Evolutionary conservation across 148 eudicot genomes (phyloP).

Genomic region (Nepenthes mirabilis): DNA sequence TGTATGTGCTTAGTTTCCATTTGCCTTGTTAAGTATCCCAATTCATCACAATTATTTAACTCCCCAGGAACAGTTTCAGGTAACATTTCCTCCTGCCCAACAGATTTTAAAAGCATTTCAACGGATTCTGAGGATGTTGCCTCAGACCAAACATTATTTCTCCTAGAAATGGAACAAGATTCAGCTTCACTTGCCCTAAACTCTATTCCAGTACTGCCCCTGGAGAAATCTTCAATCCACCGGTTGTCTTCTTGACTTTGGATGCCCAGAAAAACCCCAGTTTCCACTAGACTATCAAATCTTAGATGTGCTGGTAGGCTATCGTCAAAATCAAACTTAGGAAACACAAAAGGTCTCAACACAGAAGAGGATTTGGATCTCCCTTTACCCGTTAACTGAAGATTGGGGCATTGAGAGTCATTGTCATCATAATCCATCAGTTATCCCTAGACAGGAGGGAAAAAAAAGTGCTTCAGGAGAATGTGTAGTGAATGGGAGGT

Average conservation of each 20-base stretch:
- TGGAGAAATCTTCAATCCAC: slow-evolving; percentile 92
- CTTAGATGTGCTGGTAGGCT: slow-evolving; percentile 68
- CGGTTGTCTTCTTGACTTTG: slow-evolving; percentile 67
- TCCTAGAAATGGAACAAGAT: slow-evolving; percentile 64
- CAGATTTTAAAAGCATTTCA: slow-evolving; percentile 84
- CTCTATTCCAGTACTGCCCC: slow-evolving; percentile 63
- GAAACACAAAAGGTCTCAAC: slow-evolving; percentile 68
- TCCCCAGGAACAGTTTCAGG: slow-evolving; percentile 28
- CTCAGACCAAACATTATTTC: slow-evolving; percentile 95
- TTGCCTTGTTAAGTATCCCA: slow-evolving; percentile 25
- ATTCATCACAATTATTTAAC: slow-evolving; percentile 28
- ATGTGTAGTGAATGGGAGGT: not conserved
- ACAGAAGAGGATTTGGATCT: slow-evolving; percentile 48
- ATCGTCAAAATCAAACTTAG: slow-evolving; percentile 91
- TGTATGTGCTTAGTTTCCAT: slow-evolving; percentile 24
- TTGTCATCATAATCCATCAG: slow-evolving; percentile 92
- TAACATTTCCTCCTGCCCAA: slow-evolving; percentile 83
- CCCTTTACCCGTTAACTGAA: slow-evolving; percentile 68
- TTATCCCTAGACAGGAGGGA: slow-evolving; percentile 34
- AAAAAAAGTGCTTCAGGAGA: not conserved
- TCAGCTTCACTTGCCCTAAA: slow-evolving; percentile 72
- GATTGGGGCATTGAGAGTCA: slow-evolving; percentile 69
- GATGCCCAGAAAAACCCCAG: slow-evolving; percentile 85
- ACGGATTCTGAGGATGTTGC: slow-evolving; percentile 97
- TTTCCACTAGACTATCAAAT: slow-evolving; percentile 87